Conservation (phyloP, 176 grass and related monocot genomes). For the Typha latifolia region DNA sequence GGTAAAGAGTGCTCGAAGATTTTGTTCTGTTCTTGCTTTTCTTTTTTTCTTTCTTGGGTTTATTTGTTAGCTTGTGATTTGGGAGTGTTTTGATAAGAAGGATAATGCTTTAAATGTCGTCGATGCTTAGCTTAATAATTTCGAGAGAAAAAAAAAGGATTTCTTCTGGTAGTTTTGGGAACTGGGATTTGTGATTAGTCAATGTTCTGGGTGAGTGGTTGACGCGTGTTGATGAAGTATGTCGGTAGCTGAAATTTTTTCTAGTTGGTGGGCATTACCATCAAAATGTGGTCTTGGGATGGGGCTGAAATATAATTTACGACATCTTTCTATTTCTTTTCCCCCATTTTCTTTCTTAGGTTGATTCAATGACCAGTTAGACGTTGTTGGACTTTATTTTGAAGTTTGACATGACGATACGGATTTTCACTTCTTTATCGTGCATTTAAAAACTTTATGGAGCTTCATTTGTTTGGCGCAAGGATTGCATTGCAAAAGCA, state of each 20-base stretch:
- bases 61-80: background rate
- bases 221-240: background rate
- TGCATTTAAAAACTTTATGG: background rate
- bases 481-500: background rate
- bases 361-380: no score
- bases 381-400: no score
- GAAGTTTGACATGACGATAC: no score
- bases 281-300: no score
- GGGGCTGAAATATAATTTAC: background rate
- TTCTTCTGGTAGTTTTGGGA: background rate
- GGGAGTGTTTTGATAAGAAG: background rate
- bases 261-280: background rate
- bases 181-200: background rate
- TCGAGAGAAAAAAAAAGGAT: background rate
- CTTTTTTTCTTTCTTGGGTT: background rate
- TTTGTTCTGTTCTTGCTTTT: slow-evolving; percentile 1
- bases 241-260: background rate
- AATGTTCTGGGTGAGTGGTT: background rate
- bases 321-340: background rate
- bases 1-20: slow-evolving; percentile 26
- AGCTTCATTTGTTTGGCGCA: background rate
- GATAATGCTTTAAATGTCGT: background rate
- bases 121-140: background rate
- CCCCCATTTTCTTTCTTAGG: no score
- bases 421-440: background rate